Evolutionary conservation across 2,329 filamentous ascomycete species (phyloP).

Genomic region (Samsoniella hepiali): DNA sequence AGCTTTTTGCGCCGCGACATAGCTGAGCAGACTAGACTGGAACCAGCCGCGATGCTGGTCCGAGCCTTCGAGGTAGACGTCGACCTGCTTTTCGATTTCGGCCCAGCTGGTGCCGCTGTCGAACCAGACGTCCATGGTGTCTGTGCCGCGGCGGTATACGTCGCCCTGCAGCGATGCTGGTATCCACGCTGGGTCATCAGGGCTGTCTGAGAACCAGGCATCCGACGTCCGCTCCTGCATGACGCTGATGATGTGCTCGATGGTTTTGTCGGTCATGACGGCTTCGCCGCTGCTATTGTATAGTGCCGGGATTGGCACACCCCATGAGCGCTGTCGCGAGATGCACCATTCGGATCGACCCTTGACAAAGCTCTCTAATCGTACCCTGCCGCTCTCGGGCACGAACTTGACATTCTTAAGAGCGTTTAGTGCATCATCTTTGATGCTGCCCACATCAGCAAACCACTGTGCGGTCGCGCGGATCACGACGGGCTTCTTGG

Average conservation of each 20-base stretch:
- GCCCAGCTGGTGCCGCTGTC: slow-evolving; percentile 96
- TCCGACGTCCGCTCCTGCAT: slow-evolving; percentile 79
- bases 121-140: slow-evolving; percentile 99
- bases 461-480: slow-evolving; percentile 98
- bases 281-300: slow-evolving; percentile 72
- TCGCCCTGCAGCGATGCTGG: slow-evolving; percentile 54
- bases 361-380: slow-evolving; percentile 81
- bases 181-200: slow-evolving; percentile 75
- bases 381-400: slow-evolving; percentile 67
- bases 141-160: slow-evolving; percentile 69
- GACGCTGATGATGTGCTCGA: slow-evolving; percentile 78
- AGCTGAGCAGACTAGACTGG: slow-evolving; percentile 89
- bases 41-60: slow-evolving; percentile 99
- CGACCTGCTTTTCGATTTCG: slow-evolving; percentile 56
- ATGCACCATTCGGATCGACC: slow-evolving; percentile 97
- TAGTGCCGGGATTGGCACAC: slow-evolving; percentile 89
- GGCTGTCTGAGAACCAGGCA: slow-evolving; percentile 86
- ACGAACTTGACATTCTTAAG: slow-evolving; percentile 74
- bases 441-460: slow-evolving; percentile 83
- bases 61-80: slow-evolving; percentile 89
- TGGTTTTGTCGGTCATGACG: slow-evolving; percentile 73
- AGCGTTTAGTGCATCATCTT: slow-evolving; percentile 65
- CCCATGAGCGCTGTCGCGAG: slow-evolving; percentile 92
- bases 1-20: slow-evolving; percentile 61
- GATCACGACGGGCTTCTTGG: slow-evolving; percentile 86